Conservation (phyloP, 257 asterid species). For the Verbena officinalis region DNA sequence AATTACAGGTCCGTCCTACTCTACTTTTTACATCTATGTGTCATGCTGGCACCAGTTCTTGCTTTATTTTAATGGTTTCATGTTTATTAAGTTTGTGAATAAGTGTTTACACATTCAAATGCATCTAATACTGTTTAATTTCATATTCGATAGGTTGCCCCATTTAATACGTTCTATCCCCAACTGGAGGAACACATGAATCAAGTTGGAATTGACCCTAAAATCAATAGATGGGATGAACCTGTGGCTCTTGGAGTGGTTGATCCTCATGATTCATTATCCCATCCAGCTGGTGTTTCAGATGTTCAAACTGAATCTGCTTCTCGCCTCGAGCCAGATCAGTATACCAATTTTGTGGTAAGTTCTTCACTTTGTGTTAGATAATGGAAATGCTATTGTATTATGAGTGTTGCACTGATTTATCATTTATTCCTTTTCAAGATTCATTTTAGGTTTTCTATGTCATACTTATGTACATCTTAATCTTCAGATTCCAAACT, state of each 20-base stretch:
- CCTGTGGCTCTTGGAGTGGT: slow-evolving; percentile 72
- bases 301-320: slow-evolving; percentile 92
- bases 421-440: slow-evolving; percentile 33
- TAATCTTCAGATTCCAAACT: slow-evolving; percentile 71
- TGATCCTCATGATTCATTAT: slow-evolving; percentile 79
- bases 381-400: too few species aligned
- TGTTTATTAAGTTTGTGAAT: slow-evolving; percentile 16
- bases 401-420: too few species aligned
- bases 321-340: slow-evolving; percentile 70
- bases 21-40: slow-evolving; percentile 16
- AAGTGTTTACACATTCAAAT: not conserved
- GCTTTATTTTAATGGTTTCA: slow-evolving; percentile 7
- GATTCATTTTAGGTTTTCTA: slow-evolving; percentile 10
- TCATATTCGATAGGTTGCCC: slow-evolving; percentile 72
- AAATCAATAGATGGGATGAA: slow-evolving; percentile 66
- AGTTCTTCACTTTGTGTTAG: slow-evolving; percentile 26
- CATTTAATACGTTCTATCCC: slow-evolving; percentile 61
- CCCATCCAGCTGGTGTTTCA: slow-evolving; percentile 76
- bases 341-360: slow-evolving; percentile 74
- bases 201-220: slow-evolving; percentile 62
- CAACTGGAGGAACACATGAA: slow-evolving; percentile 70
- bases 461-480: slow-evolving; percentile 25
- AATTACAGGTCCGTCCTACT: slow-evolving; percentile 68
- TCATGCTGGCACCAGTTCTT: slow-evolving; percentile 14
- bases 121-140: not conserved